A percentile compares a stretch with the other conserved stretches of the same genome.
These are phyloP conservation scores for Thielaviopsis musarum DNA, from an alignment of 2,329 filamentous ascomycete genomes.

Conservation along the genomic window DNA sequence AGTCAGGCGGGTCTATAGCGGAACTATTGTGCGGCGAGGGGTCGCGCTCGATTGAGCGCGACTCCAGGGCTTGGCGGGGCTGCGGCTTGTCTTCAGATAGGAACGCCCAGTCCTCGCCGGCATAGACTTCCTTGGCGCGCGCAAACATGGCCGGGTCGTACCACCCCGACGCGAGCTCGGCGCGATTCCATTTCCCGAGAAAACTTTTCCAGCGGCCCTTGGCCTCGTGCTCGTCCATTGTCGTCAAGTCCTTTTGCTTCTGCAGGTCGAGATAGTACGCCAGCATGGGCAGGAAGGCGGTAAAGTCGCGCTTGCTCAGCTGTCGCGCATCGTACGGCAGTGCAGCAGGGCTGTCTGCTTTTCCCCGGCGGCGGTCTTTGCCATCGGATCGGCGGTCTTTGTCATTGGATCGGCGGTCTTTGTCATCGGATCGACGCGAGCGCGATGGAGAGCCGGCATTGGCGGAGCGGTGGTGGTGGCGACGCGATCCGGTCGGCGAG, in stretches of 20 bases:
- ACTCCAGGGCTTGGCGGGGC: not conserved
- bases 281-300: constrained; percentile 52
- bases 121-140: constrained; percentile 9
- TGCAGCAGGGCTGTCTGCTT: constrained; percentile 3
- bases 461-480: not conserved
- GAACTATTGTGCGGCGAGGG: not conserved
- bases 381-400: not conserved
- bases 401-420: not conserved
- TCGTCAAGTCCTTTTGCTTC: constrained; percentile 54
- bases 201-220: constrained; percentile 91
- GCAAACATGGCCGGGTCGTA: constrained; percentile 63
- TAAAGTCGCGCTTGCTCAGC: constrained; percentile 54
- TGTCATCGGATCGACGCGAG: constrained; percentile 15
- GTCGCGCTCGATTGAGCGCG: not conserved
- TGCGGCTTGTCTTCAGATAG: not conserved
- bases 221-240: constrained; percentile 56
- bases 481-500: not conserved
- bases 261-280: constrained; percentile 78
- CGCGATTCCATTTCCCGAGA: constrained; percentile 76
- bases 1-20: not conserved
- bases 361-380: constrained; percentile 11
- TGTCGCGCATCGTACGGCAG: constrained; percentile 51
- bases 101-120: constrained; percentile 3
- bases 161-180: constrained; percentile 78
- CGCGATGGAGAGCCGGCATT: not conserved